Base-by-base conservation (phyloP, 371 early-diverging fungal genomes). In the Mortierella sp. region DNA sequence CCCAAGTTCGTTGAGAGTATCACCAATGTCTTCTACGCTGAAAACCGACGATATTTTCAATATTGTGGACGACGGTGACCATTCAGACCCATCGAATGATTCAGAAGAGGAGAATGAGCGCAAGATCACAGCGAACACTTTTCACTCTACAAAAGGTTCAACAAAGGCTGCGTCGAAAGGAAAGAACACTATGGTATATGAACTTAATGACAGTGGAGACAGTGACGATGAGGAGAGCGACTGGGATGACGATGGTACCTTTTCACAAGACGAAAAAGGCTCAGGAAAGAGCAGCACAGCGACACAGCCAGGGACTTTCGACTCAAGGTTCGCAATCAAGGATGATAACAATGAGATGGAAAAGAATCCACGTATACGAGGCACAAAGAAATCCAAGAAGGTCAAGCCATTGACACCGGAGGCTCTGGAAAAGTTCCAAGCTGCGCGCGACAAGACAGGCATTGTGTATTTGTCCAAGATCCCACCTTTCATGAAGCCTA, bases 401-500 rank as follows among this genome's bases (percentile, higher is more conserved):
- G 80, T 87, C 27, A 88, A 89, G 64, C 90, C 90, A 3, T 66
- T 97, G 43, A 88, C 91, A 1, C 84, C 87, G 0, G 85, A 87
- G 67, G 90, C 91, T 31, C 80, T 96, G 0, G 80, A 82, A 45
- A 86, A 88, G 54, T 93, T 91, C 72, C 86, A 94, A 72, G 83
- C 84, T 49, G 87, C 83, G 13, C 82, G 90, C 24, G 87, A 93
- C 41, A 86, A 84, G 56, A 89, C 94, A 0, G 98, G 98, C 18
- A 91, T 98, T 8, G 88, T 95, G 30, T 98, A 97, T 79, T 73
- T 98, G 49, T 93, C 95, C 4, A 86, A 94, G 28, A 84, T 98
- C 16, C 98, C 98, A 12, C 94, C 94, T 0, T 94, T 93, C 72
- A 96, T 98, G 96, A 89, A 90, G 61, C 95, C 94, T 1, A 58